Evolutionary conservation across 1,139 yeast genomes (phyloP), one percentile per base, ranked within the genome.

Genomic region (Saccharomycopsis hybrid): DNA sequence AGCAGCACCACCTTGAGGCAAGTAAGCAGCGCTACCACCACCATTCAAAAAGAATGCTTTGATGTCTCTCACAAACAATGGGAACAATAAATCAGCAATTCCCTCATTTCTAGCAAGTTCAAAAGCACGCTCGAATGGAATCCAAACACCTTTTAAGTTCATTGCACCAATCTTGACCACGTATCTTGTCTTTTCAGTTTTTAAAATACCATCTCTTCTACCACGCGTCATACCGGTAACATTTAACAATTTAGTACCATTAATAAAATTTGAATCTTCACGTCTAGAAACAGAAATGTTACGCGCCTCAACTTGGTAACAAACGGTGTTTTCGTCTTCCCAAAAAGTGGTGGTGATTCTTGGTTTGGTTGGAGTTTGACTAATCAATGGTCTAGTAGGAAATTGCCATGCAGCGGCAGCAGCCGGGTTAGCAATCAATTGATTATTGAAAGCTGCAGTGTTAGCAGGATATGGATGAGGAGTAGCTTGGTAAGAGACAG

Each of bases 181-280:
- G 28, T 59, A 63, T 37, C 76, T 65, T 3, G 61, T 59, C 54
- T 67, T 70, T 55, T 77, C 82, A 2, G 73, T 63, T 55, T 77
- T 77, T 43, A 77, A 66, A 28, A 77, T 74, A 7, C 82, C 81
- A 57, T 77, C 82, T 48, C 82, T 61, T 49, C 79, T 65, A 2
- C 82, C 82, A 53, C 82, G 62, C 2, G 81, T 72, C 77, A 77
- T 76, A 40, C 77, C 77, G 2, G 78, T 75, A 7, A 76, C 80
- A 55, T 77, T 77, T 47, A 77, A 65, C 25, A 77, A 65, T 56
- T 77, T 77, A 5, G 82, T 77, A 0, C 81, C 82, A 56, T 77
- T 77, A 43, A 77, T 66, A 63, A 68, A 77, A 57, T 75, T 67
- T 27, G 70, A 73, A 59, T 77, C 82, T 55, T 73, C 76, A 30